Evolutionary conservation across 2,329 filamentous ascomycete genomes (phyloP), one percentile per base, ranked within the genome.

Genomic region (Epichloe scottii): DNA sequence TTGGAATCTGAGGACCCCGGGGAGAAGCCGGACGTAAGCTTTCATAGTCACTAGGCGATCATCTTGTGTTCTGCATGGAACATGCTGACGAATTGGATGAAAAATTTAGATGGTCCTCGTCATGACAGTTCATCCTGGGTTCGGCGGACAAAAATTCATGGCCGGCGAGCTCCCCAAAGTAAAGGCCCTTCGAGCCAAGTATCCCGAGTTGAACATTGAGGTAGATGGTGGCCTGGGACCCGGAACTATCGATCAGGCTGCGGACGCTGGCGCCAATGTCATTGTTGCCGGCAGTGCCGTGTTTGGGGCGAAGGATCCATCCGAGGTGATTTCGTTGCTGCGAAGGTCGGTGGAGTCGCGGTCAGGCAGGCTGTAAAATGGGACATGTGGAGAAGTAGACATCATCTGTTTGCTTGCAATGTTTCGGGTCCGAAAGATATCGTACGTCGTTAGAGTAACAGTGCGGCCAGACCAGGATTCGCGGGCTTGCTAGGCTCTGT

Each of bases 131-230:
- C 81, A 98, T 70, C 93, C 93, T 43, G 93, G 93, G 44, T 98
- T 98, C 64, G 93, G 93, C 56, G 93, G 93, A 6, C 93, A 98
- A 66, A 96, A 95, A 65, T 98, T 98, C 76, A 97, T 97, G 89
- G 83, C 89, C 12, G 88, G 87, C 6, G 89, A 95, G 72, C 80
- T 98, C 58, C 89, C 91, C 64, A 98, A 98, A 73, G 93, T 98
- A 23, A 71, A 85, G 58, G 89, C 84, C 39, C 75, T 98, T 59
- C 82, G 93, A 54, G 73, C 84, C 64, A 82, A 80, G 62, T 98
- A 97, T 66, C 91, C 93, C 2, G 79, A 95, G 5, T 72, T 98
- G 55, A 93, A 96, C 71, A 98, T 98, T 61, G 93, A 98, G 71
- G 91, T 98, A 40, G 93, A 98, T 66, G 93, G 93, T 49, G 93